Evolutionary conservation across 495 filamentous ascomycete genomes (phyloP).

Genomic region (Neurospora sp.): DNA sequence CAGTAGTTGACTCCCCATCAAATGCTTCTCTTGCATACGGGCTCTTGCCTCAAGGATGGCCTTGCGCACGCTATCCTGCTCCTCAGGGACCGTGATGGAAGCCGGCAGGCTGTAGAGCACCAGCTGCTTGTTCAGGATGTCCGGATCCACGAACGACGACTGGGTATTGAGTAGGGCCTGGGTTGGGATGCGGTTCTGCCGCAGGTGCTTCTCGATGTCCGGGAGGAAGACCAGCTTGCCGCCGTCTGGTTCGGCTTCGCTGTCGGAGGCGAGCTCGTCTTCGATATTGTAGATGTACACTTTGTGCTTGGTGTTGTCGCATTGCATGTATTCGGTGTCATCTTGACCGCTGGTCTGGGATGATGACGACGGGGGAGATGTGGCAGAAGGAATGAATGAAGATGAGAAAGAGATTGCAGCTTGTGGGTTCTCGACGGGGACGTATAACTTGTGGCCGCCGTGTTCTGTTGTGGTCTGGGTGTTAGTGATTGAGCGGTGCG

Average conservation of each 20-base stretch:
- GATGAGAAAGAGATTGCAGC: conserved; percentile 7
- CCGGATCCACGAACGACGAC: conserved; percentile 21
- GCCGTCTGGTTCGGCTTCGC: conserved; percentile 35
- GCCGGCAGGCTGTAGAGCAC: conserved; percentile 73
- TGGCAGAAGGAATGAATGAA: neutral
- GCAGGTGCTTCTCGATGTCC: conserved; percentile 70
- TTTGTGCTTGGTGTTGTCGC: conserved; percentile 79
- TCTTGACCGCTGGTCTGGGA: conserved; percentile 5
- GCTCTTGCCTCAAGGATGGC: conserved; percentile 76
- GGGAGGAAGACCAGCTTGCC: conserved; percentile 63
- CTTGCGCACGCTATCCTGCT: conserved; percentile 72
- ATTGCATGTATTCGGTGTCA: conserved; percentile 59
- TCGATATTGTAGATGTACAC: conserved; percentile 89
- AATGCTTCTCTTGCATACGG: conserved; percentile 44
- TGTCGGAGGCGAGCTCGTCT: conserved; percentile 68
- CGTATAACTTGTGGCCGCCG: conserved; percentile 46
- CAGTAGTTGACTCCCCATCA: conserved; percentile 8
- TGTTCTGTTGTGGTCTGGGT: conserved; percentile 27
- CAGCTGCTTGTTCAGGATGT: conserved; percentile 50
- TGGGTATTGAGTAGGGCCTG: conserved; percentile 42
- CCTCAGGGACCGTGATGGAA: conserved; percentile 63
- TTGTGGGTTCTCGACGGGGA: conserved; percentile 37
- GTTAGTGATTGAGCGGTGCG: conserved; percentile 7
- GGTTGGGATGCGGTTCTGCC: conserved; percentile 48
- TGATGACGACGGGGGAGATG: neutral